Evolutionary conservation across 495 filamentous ascomycete species (phyloP), one percentile per base, ranked within the genome.

Genomic region (Apiosordaria backusii): DNA sequence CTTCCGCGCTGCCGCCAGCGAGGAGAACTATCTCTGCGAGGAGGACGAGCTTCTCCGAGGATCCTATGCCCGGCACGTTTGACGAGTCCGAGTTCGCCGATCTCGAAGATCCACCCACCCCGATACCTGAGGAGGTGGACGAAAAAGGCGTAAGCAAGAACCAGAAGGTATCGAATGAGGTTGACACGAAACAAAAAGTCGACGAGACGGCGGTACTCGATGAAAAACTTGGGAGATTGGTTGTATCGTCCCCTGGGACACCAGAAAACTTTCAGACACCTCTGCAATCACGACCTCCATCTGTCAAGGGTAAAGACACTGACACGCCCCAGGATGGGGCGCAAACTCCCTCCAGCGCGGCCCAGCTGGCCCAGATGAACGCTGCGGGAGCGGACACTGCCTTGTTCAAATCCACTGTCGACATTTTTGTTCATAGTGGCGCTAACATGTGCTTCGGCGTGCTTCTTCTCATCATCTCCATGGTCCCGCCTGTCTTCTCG

Each of bases 401-500:
- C 10, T 78, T 86, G 7, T 90, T 92, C 74, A 83, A 80, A 53
- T 82, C 89, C 50, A 85, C 88, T 1, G 86, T 92, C 54, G 93
- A 98, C 75, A 79, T 89, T 57, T 98, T 97, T 71, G 85, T 97
- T 23, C 90, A 96, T 72, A 93, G 92, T 4, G 94, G 93, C 1
- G 85, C 88, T 4, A 93, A 90, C 68, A 89, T 97, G 71, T 97
- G 92, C 71, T 97, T 93, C 66, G 95, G 95, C 13, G 82, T 96
- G 50, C 82, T 99, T 0, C 83, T 95, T 1, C 78, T 97, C 2
- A 81, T 99, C 45, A 87, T 98, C 18, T 92, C 92, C 26, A 90
- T 97, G 84, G 85, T 99, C 0, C 96, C 95, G 0, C 95, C 95
- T 0, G 88, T 92, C 7, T 96, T 99, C 75, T 86, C 84, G 62